Evolutionary conservation across 73 alveolate genomes (phyloP).

Genomic region (Tetrahymena malaccensis): DNA sequence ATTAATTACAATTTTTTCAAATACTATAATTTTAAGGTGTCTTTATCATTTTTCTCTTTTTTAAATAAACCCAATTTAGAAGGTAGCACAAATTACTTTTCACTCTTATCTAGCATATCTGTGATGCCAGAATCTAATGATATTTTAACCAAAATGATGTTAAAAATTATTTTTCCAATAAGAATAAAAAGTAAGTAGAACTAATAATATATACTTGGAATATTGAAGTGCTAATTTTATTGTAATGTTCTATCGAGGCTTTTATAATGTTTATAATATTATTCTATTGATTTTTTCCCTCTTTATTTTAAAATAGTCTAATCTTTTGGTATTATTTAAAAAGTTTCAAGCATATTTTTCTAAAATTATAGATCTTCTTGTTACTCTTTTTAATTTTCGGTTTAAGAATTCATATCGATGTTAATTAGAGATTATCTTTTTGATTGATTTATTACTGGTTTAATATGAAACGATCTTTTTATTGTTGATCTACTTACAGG

Average conservation of each 20-base stretch:
- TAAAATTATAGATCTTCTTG: neutral
- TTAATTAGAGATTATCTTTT: neutral
- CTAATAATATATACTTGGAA: neutral
- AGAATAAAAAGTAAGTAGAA: neutral
- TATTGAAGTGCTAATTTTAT: neutral
- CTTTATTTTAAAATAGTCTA: neutral
- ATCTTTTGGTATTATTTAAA: neutral
- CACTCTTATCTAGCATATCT: neutral
- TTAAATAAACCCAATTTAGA: conserved; percentile 23
- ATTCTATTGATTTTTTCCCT: neutral
- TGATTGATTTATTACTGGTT: neutral
- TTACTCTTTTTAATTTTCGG: neutral
- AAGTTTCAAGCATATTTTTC: neutral
- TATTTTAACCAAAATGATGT: neutral
- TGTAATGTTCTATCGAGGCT: neutral
- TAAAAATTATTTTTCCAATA: neutral
- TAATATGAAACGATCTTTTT: neutral
- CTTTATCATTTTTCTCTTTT: neutral
- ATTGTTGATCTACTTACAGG: neutral
- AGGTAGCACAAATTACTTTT: neutral
- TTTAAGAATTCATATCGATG: neutral
- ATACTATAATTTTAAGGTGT: neutral
- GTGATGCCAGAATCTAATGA: neutral
- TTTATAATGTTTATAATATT: neutral
- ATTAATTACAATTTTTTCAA: too few species aligned